Base-by-base conservation (phyloP, 1,284 basidiomycete species). In the Ustilago xerochloae region DNA sequence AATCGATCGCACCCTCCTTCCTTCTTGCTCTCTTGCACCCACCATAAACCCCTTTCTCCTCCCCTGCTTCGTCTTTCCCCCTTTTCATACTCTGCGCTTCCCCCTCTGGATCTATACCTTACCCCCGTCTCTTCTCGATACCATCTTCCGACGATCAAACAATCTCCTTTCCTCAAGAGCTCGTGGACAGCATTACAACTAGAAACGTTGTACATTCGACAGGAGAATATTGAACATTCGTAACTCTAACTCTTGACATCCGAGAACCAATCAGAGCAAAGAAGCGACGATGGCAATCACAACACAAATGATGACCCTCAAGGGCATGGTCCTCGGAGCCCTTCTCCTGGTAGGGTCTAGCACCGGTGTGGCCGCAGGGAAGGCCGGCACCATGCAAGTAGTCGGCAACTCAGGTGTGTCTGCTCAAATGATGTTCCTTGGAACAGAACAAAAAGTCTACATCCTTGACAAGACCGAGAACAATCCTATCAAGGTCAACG, bases 391-490 rank as follows among this genome's bases (percentile, higher is more conserved):
- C 28, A 74, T 79, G 61, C 47, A 61, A 38, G 72, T 78, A 6
- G 75, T 78, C n/a, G 79, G 79, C 30, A 65, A 77, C 47, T 81
- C 79, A 6, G 78, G 80, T 32, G 74, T 81, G 18, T 77, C 69
- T 3, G 80, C 64, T 3, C 80, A 81, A 52, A 80, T 80, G 78
- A 75, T 81, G 80, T 80, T 79, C 63, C 69, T 81, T 22, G 75
- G 67, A 29, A 69, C 66, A 12, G 67, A 77, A 18, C 55, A 69
- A 33, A 78, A 79, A 41, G 80, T 80, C 28, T 75, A 77, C 58
- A 79, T 82, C 32, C 64, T 82, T 29, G 81, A 82, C 71, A 81
- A 81, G 73, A 69, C 69, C 47, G 79, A 81, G 43, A 79, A 81
- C 64, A 82, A 82, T 62, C 67, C 63, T 0, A 43, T 56, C 10